Conservation (phyloP, 208 protist genomes). For the Acanthamoeba sp. region DNA sequence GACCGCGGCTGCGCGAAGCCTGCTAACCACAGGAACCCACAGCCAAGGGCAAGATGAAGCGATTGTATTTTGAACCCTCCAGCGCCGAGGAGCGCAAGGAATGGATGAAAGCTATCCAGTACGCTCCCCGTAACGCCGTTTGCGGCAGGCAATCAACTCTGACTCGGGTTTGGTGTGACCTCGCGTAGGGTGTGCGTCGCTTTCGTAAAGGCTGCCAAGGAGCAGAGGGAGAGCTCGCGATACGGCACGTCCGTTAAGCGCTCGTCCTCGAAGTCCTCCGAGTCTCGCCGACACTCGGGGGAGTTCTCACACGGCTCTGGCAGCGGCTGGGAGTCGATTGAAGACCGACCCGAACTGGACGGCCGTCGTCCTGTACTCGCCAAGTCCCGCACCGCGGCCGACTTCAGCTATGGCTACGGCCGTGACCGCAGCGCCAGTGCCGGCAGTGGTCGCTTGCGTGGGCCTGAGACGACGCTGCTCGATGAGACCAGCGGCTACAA, state of each 20-base stretch:
- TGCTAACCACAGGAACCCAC: not conserved
- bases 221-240: not conserved
- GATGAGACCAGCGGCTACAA: not conserved
- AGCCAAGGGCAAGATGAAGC: constrained; percentile 50
- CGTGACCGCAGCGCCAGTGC: not conserved
- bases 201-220: not conserved
- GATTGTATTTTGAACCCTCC: constrained; percentile 26
- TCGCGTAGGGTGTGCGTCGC: not conserved
- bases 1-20: not conserved
- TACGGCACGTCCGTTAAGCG: not conserved
- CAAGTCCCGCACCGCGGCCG: not conserved
- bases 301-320: not conserved
- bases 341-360: not conserved
- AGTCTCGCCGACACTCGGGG: not conserved
- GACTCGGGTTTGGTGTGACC: not conserved
- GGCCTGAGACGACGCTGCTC: not conserved
- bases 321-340: constrained; percentile 5
- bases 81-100: constrained; percentile 26
- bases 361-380: not conserved
- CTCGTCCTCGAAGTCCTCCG: not conserved
- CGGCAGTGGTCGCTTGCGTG: not conserved
- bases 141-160: not conserved
- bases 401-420: not conserved
- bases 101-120: constrained; percentile 47
- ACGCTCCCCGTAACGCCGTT: not conserved